Percentiles rank a stretch among this genome's conserved stretches.
These are phyloP conservation scores for Cubamyces sp. DNA, from an alignment of 768 basidiomycete species.

Conservation along the genomic window DNA sequence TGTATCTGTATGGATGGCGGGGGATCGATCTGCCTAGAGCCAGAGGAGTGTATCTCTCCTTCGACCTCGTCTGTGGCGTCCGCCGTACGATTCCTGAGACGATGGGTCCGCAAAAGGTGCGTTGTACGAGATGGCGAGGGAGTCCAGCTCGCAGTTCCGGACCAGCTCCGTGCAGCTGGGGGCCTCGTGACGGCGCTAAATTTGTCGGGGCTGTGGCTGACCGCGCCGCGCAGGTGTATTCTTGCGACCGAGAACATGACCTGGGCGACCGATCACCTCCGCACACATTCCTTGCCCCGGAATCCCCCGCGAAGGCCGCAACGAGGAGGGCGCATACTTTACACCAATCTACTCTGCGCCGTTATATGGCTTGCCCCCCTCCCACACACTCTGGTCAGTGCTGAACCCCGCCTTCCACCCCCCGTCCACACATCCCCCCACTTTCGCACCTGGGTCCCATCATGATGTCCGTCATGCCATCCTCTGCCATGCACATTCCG, in stretches of 20 bases:
- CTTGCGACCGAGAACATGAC: constrained; percentile 27
- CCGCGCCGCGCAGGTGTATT: constrained; percentile 21
- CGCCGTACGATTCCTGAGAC: constrained; percentile 2
- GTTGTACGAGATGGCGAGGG: constrained; percentile 6
- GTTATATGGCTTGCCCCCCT: constrained; percentile 22
- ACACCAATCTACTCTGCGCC: constrained; percentile 12
- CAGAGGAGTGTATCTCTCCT: background rate
- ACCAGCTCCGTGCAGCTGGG: constrained; percentile 21
- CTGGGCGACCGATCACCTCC: constrained; percentile 30
- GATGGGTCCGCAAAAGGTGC: constrained; percentile 3
- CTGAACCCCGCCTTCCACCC: constrained; percentile 11
- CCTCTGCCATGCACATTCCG: constrained; percentile 29
- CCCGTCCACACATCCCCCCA: constrained; percentile 12
- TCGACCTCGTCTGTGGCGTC: constrained; percentile 4
- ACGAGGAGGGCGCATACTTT: constrained; percentile 32
- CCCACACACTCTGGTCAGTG: constrained; percentile 10
- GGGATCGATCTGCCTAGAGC: constrained; percentile 7
- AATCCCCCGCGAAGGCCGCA: constrained; percentile 34
- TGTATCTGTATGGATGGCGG: background rate
- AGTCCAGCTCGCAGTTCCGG: constrained; percentile 8
- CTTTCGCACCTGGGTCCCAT: constrained; percentile 12
- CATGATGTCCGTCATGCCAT: constrained; percentile 39
- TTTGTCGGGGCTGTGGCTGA: constrained; percentile 22
- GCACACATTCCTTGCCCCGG: constrained; percentile 30
- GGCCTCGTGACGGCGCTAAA: constrained; percentile 22